These are phyloP conservation scores for Sanghuangporus baumii DNA, from an alignment of 1,284 basidiomycete genomes.

Conservation along the genomic window DNA sequence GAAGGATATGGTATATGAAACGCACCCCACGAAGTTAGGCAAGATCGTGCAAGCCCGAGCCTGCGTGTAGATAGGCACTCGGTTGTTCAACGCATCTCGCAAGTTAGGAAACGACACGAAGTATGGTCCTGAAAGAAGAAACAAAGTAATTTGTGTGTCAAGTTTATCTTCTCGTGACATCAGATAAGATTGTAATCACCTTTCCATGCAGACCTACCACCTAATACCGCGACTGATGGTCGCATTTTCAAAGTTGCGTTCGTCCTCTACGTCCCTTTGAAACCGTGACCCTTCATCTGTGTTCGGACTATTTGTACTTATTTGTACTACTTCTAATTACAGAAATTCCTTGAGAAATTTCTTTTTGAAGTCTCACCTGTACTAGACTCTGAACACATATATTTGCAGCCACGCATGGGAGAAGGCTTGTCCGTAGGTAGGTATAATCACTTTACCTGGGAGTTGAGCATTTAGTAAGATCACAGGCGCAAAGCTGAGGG, in stretches of 20 bases:
- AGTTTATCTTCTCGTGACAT: neutral
- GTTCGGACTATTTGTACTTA: neutral
- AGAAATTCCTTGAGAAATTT: no score
- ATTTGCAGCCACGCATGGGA: no score
- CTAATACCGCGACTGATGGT: slow-evolving; percentile 25
- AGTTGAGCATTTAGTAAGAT: no score
- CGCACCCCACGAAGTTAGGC: slow-evolving; percentile 90
- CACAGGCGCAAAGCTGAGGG: no score
- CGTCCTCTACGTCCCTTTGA: neutral
- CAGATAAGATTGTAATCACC: slow-evolving; percentile 19
- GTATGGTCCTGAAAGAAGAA: slow-evolving; percentile 69
- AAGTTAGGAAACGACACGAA: slow-evolving; percentile 94
- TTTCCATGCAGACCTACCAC: slow-evolving; percentile 32
- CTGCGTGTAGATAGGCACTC: slow-evolving; percentile 85
- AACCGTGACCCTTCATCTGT: neutral
- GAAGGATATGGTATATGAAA: neutral
- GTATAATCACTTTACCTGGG: no score
- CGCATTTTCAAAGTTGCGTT: slow-evolving; percentile 21
- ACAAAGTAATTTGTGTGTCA: neutral
- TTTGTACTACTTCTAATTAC: neutral
- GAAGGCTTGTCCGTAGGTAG: no score
- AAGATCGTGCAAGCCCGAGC: slow-evolving; percentile 90
- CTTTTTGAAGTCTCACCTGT: no score
- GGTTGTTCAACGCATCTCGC: slow-evolving; percentile 76
- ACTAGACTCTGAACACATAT: no score